Evolutionary conservation across 2,329 filamentous ascomycete genomes (phyloP), one percentile per base, ranked within the genome.

Genomic region (Clarireedia homoeocarpa): DNA sequence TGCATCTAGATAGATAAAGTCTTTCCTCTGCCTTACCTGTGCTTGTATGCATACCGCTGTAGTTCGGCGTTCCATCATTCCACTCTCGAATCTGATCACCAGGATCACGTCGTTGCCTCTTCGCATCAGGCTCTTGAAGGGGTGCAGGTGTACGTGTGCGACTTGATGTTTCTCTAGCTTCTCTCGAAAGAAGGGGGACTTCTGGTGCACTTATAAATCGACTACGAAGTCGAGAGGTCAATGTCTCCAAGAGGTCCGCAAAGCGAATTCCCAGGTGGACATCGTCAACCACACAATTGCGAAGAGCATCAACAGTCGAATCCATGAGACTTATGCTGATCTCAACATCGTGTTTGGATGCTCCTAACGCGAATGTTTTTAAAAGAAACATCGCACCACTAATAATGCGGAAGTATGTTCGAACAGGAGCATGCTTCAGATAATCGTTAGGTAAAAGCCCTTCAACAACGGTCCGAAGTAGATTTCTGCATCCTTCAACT

Each of bases 391-490:
- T 91, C 60, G 88, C 87, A 4, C 89, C 88, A 57, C 85, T 89
- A 61, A 92, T 89, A 68, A 94, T 92, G 56, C 89, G 83, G 73
- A 94, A 91, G 69, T 92, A 92, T 0, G 89, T 92, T 48, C 89
- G 79, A 4, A 94, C 89, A 0, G 89, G 89, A 0, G 88, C 88
- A 66, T 92, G 89, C 67, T 89, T 89, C 46, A 94, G 82, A 64
- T 88, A 91, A 40, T 85, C 86, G 6, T 81, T 81, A 0, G 88
- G 87, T 4, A 88, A 76, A 17, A 94, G 77, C 2, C 86, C 87
- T 23, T 92, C 83, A 6, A 91, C 86, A 0, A 94, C 88, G 0
- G 86, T 86, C 50, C 81, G 79, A 10, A 94, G 75, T n/a, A 94
- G 79, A 62, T 86, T 89, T 36, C 89, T 82, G 56, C 85, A 86